phyloP scores from a whole-genome alignment of 2,329 filamentous ascomycete species.

The Cordyceps cateniannulata region DNA sequence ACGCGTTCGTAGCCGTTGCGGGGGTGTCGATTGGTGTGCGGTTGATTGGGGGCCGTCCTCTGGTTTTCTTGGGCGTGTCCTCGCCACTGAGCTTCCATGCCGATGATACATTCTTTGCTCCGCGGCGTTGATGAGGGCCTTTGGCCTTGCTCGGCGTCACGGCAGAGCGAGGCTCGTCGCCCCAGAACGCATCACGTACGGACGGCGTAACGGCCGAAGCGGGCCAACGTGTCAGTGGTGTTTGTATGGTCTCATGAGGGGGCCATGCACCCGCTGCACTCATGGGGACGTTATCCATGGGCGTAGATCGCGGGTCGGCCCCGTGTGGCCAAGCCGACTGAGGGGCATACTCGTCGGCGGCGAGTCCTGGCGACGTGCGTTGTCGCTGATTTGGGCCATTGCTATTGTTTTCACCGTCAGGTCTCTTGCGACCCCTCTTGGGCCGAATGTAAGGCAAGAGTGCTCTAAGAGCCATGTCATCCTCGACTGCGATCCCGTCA shows the following conservation, averaged over 20 bases:
- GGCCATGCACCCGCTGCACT: slow-evolving; percentile 19
- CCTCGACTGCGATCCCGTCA: slow-evolving; percentile 77
- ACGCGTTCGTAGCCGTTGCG: slow-evolving; percentile 59
- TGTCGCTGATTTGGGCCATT: slow-evolving; percentile 52
- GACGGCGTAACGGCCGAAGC: slow-evolving; percentile 70
- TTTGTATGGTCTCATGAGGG: slow-evolving; percentile 48
- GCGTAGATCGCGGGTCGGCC: slow-evolving; percentile 16
- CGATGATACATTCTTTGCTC: slow-evolving; percentile 79
- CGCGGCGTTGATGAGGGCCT: slow-evolving; percentile 51
- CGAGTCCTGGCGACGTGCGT: slow-evolving; percentile 48
- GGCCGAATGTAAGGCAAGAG: slow-evolving; percentile 70
- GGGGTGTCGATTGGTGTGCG: slow-evolving; percentile 53
- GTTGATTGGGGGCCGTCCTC: slow-evolving; percentile 74
- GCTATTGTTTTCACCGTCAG: slow-evolving; percentile 51
- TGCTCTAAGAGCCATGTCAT: slow-evolving; percentile 81
- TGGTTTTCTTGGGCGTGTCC: slow-evolving; percentile 60
- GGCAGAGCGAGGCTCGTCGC: slow-evolving; percentile 64
- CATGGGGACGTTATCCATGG: slow-evolving; percentile 30
- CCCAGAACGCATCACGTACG: slow-evolving; percentile 46
- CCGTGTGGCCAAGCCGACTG: slow-evolving; percentile 17
- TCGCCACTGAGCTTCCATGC: slow-evolving; percentile 70
- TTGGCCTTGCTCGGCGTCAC: slow-evolving; percentile 59
- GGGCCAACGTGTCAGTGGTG: slow-evolving; percentile 64
- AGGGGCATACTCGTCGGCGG: slow-evolving; percentile 31
- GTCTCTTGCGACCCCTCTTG: slow-evolving; percentile 55